These are phyloP conservation scores for Solanum arcanum DNA, from an alignment of 257 asterid genomes.

Conservation along the genomic window DNA sequence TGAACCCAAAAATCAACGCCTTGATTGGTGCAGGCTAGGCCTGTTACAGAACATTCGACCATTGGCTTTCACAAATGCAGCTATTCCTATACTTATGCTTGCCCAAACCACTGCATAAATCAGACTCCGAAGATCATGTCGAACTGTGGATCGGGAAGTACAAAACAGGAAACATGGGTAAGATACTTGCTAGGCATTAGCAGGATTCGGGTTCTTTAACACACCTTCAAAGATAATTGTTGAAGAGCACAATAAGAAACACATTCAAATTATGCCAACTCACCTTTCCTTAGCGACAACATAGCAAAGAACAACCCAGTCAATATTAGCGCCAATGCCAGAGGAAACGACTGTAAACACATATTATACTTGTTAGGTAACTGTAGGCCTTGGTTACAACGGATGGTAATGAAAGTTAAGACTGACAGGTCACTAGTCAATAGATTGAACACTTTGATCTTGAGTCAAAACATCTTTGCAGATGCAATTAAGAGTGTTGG, in stretches of 20 bases:
- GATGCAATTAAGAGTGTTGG: neutral
- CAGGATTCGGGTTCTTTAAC: neutral
- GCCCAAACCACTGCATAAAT: conserved; percentile 71
- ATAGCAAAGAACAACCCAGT: conserved; percentile 48
- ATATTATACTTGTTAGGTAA: neutral
- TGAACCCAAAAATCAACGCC: conserved; percentile 26
- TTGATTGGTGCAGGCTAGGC: conserved; percentile 73
- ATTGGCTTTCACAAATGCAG: conserved; percentile 53
- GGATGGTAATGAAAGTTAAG: neutral
- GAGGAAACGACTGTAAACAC: conserved; percentile 67
- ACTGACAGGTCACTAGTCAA: neutral
- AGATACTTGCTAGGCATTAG: neutral
- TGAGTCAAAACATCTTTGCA: neutral
- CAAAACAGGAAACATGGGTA: neutral
- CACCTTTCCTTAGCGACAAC: conserved; percentile 63
- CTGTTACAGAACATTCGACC: conserved; percentile 80
- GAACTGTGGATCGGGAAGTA: conserved; percentile 29
- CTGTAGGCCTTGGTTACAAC: neutral
- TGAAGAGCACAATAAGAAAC: neutral
- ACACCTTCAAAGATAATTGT: neutral
- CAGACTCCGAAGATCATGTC: conserved; percentile 38
- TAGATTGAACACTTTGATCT: neutral
- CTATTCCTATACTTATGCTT: conserved; percentile 50
- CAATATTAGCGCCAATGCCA: conserved; percentile 52
- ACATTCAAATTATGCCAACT: conserved; percentile 8